Percentiles rank a stretch among this genome's conserved stretches.
Evolutionary conservation across 352 stramenopile species (phyloP).

Genomic region (Pythium brassicae): DNA sequence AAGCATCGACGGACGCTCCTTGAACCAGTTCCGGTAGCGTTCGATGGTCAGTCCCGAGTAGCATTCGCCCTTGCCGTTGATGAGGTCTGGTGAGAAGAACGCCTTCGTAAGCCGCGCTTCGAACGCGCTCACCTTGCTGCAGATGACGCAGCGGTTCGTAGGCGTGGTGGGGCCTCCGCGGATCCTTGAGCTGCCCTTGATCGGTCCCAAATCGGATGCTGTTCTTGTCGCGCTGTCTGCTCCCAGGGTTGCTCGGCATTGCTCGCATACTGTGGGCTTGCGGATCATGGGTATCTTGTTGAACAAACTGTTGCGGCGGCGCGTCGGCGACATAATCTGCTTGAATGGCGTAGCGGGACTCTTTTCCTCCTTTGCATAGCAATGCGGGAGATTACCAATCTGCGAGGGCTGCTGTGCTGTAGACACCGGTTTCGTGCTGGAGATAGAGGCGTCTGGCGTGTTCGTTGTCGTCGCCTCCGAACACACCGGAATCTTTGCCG

Average conservation of each 20-base stretch:
- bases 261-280: constrained; percentile 6
- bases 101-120: constrained; percentile 15
- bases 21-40: constrained; percentile 23
- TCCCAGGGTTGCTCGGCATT: constrained; percentile 3
- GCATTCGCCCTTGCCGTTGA: constrained; percentile 13
- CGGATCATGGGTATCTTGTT: constrained; percentile 3
- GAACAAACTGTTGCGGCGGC: background rate
- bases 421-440: too few relatives aligned
- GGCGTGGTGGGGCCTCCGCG: background rate
- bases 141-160: constrained; percentile 12
- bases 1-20: background rate
- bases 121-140: constrained; percentile 13
- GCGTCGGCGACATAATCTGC: constrained; percentile 1
- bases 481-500: constrained; percentile 3
- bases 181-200: background rate
- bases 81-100: constrained; percentile 15
- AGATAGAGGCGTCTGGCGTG: background rate
- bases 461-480: background rate
- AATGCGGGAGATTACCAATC: constrained; percentile 1
- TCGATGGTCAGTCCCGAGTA: constrained; percentile 14
- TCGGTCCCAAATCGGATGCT: background rate
- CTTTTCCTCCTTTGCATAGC: constrained; percentile 1
- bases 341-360: background rate
- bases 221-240: background rate
- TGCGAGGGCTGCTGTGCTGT: background rate